Evolutionary conservation across 2,329 filamentous ascomycete species (phyloP).

Genomic region (Colletotrichum trifolii): DNA sequence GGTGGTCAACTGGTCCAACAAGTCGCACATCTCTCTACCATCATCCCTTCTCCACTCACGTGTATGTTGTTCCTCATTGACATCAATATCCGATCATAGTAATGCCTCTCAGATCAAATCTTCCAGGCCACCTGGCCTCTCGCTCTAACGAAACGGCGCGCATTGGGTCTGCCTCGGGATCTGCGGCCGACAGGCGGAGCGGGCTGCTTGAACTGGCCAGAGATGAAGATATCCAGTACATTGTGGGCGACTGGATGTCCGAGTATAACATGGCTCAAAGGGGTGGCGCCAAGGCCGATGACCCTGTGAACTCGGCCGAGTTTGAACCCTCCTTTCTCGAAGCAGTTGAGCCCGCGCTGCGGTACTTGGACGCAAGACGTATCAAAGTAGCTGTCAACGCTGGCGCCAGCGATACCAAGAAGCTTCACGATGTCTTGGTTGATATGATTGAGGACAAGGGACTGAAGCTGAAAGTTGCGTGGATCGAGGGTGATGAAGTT

Average conservation of each 20-base stretch:
- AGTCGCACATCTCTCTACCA: not conserved
- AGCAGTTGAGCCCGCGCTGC: conserved; percentile 56
- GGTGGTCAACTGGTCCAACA: too few relatives aligned
- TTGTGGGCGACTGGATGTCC: conserved; percentile 53
- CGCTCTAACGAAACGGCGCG: conserved; percentile 29
- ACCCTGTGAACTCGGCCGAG: conserved; percentile 23
- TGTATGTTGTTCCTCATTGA: not conserved
- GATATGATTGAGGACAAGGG: conserved; percentile 45
- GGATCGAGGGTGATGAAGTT: conserved; percentile 53
- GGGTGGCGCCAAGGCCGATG: conserved; percentile 46
- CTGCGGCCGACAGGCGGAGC: conserved; percentile 41
- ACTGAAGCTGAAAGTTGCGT: conserved; percentile 47
- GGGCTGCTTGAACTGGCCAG: conserved; percentile 40
- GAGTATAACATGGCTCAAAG: conserved; percentile 63
- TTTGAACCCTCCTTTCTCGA: conserved; percentile 49
- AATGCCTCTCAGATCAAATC: conserved; percentile 12
- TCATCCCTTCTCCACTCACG: not conserved
- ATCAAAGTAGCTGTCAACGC: conserved; percentile 54
- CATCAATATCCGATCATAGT: not conserved
- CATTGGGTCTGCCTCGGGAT: conserved; percentile 46
- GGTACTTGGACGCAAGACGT: conserved; percentile 47
- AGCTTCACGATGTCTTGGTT: conserved; percentile 44
- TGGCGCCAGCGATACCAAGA: conserved; percentile 50
- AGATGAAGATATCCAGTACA: conserved; percentile 47
- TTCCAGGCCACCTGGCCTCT: not conserved